A percentile compares a stretch with the other conserved stretches of the same genome.
phyloP scores from a whole-genome alignment of 768 basidiomycete genomes.

The Fomitopsis pulvina region DNA sequence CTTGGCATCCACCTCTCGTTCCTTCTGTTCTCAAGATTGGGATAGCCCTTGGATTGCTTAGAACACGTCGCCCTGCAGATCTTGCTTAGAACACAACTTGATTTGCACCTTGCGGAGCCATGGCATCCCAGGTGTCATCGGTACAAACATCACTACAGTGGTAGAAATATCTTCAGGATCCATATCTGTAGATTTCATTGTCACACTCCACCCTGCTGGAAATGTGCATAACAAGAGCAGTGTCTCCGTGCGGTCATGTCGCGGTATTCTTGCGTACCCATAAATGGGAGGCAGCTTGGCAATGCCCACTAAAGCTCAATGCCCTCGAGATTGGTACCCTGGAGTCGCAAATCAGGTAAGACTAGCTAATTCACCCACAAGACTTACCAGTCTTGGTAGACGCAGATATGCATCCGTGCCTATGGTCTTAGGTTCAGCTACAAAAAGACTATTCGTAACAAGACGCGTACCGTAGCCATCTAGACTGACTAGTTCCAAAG shows the following conservation, averaged over 20 bases:
- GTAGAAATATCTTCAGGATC: too few relatives aligned
- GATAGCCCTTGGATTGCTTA: too few relatives aligned
- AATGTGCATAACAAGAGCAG: too few relatives aligned
- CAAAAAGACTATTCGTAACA: background rate
- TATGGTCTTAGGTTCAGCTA: conserved; percentile 21
- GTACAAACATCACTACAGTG: too few relatives aligned
- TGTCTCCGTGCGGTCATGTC: background rate
- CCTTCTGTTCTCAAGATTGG: too few relatives aligned
- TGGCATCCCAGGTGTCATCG: too few relatives aligned
- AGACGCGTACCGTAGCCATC: conserved; percentile 72
- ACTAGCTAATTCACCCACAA: background rate
- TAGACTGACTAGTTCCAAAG: conserved; percentile 68
- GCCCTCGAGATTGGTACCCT: conserved; percentile 84
- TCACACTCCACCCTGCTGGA: too few relatives aligned
- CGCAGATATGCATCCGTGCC: conserved; percentile 81
- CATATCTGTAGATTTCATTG: too few relatives aligned
- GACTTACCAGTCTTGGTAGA: conserved; percentile 65
- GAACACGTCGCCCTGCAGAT: too few relatives aligned
- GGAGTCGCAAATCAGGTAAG: background rate
- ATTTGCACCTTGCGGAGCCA: too few relatives aligned
- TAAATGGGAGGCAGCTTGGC: background rate
- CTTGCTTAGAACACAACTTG: too few relatives aligned
- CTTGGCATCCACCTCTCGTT: too few relatives aligned
- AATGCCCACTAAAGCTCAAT: conserved; percentile 55
- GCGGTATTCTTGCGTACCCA: background rate